phyloP scores from a whole-genome alignment of 2,329 filamentous ascomycete species.

The Botryotinia calthae region DNA sequence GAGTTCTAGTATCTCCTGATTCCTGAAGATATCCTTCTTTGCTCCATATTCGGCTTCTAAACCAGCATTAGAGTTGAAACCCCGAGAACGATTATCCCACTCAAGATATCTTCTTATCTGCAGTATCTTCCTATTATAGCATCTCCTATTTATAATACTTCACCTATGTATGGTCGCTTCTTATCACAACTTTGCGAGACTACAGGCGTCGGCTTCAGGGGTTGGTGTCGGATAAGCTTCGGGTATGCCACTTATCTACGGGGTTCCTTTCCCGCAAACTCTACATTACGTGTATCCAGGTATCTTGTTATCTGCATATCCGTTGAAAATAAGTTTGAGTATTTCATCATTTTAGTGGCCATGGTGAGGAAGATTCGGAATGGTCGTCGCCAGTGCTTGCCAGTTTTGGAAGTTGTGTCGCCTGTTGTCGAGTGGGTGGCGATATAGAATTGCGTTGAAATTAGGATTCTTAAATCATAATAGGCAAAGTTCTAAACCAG shows the following conservation, averaged over 20 bases:
- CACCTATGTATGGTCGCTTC: not conserved
- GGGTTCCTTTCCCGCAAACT: not conserved
- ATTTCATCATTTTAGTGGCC: not conserved
- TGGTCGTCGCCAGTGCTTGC: not conserved
- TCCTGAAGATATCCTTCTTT: not conserved
- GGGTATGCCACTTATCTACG: not conserved
- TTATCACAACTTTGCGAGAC: not conserved
- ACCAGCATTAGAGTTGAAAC: not conserved
- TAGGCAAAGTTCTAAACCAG: not conserved
- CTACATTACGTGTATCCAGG: not conserved
- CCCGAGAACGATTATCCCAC: not conserved
- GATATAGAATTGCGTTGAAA: not conserved
- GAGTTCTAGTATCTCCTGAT: not conserved
- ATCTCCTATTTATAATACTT: not conserved
- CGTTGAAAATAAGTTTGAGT: not conserved
- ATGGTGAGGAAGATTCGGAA: not conserved
- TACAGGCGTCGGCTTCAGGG: not conserved
- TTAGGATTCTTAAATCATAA: not conserved
- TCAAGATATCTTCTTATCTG: not conserved
- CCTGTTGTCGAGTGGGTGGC: not conserved
- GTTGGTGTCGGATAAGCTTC: not conserved
- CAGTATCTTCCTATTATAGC: not conserved
- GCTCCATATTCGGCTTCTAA: not conserved
- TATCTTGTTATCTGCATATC: not conserved
- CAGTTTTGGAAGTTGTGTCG: not conserved